phyloP scores from a whole-genome alignment of 2,329 filamentous ascomycete genomes.

The Neonectria magnoliae region DNA sequence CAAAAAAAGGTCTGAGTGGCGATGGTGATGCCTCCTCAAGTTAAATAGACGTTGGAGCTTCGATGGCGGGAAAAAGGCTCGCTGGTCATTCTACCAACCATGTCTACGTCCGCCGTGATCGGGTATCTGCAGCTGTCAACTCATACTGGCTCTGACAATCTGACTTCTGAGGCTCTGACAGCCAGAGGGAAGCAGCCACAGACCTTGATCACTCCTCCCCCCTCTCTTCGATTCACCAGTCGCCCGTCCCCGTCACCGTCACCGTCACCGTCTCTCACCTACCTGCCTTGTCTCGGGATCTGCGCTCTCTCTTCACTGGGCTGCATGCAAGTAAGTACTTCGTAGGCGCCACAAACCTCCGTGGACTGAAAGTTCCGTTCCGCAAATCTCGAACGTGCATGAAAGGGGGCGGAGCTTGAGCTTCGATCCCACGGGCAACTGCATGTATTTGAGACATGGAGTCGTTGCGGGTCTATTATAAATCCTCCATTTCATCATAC shows the following conservation, averaged over 20 bases:
- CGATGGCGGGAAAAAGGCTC: background rate
- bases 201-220: slow-evolving; percentile 13
- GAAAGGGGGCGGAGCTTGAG: background rate
- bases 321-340: background rate
- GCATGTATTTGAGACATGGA: background rate
- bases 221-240: background rate
- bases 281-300: slow-evolving; percentile 7
- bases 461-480: background rate
- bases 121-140: slow-evolving; percentile 11
- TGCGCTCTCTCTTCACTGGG: background rate
- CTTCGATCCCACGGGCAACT: background rate
- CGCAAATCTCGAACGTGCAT: background rate
- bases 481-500: background rate
- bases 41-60: background rate
- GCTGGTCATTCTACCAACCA: background rate
- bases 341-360: background rate
- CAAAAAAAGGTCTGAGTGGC: background rate
- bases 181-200: slow-evolving; percentile 22
- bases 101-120: background rate
- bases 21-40: background rate
- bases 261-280: background rate
- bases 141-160: background rate
- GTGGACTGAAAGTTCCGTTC: background rate
- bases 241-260: background rate
- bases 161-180: background rate